Conservation (phyloP, 192 early-diverging fungal genomes). For the Backusella circina region DNA sequence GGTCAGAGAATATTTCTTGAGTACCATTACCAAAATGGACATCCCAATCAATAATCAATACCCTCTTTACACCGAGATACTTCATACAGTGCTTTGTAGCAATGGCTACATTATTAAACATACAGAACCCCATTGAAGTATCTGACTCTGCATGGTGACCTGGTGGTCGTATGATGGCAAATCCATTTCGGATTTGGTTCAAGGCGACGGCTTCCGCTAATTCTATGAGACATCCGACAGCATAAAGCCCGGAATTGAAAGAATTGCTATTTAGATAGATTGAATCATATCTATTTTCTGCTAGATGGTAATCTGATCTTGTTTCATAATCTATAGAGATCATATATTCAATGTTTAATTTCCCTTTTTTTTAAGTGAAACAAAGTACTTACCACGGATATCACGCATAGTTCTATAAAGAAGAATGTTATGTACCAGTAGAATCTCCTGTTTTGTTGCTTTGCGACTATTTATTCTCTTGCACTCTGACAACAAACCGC, state of each 20-base stretch:
- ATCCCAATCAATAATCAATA: constrained; percentile 93
- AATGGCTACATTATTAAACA: constrained; percentile 88
- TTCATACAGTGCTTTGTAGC: constrained; percentile 62
- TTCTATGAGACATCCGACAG: constrained; percentile 74
- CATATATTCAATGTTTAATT: no score
- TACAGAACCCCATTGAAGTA: constrained; percentile 82
- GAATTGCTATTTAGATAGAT: constrained; percentile 69
- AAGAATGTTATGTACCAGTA: constrained; percentile 48
- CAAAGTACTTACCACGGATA: constrained; percentile 37
- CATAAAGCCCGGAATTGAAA: constrained; percentile 59
- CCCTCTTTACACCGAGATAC: constrained; percentile 41
- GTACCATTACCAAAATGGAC: constrained; percentile 97
- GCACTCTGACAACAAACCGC: constrained; percentile 46
- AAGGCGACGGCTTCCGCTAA: constrained; percentile 66
- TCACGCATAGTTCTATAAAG: constrained; percentile 42
- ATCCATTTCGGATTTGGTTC: constrained; percentile 65
- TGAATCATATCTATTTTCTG: constrained; percentile 52
- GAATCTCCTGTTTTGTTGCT: constrained; percentile 46
- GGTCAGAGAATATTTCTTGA: constrained; percentile 74
- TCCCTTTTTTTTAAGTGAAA: background rate
- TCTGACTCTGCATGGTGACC: constrained; percentile 88
- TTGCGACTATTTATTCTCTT: constrained; percentile 39
- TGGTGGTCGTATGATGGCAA: constrained; percentile 90
- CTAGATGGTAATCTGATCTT: constrained; percentile 7
- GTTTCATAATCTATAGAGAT: background rate